These are phyloP conservation scores for Parietaria judaica DNA, from an alignment of 306 rosid genomes.

Conservation along the genomic window DNA sequence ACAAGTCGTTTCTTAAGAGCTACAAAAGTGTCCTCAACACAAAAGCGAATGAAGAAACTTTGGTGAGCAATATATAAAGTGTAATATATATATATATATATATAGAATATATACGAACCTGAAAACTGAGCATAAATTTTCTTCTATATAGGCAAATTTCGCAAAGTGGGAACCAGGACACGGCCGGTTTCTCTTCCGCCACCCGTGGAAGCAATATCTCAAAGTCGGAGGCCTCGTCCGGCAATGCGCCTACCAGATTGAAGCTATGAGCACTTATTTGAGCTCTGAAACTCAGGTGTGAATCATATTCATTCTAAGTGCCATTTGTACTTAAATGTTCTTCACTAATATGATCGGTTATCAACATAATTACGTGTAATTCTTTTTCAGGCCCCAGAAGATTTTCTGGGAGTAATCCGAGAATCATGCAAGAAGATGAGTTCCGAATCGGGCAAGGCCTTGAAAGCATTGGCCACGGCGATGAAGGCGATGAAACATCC, in stretches of 20 bases:
- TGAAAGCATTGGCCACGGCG: slow-evolving; percentile 45
- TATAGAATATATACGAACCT: not conserved
- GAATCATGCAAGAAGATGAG: slow-evolving; percentile 53
- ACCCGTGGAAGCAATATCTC: slow-evolving; percentile 87
- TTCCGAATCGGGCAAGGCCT: slow-evolving; percentile 52
- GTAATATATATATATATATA: not conserved
- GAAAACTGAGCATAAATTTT: slow-evolving; percentile 7
- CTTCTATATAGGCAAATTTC: slow-evolving; percentile 53
- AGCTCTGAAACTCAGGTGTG: slow-evolving; percentile 44
- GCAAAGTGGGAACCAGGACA: slow-evolving; percentile 97
- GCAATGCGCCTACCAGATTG: slow-evolving; percentile 70
- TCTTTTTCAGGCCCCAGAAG: slow-evolving; percentile 31
- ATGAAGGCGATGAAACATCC: slow-evolving; percentile 56
- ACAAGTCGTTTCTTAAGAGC: slow-evolving; percentile 43
- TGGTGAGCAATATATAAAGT: slow-evolving; percentile 27
- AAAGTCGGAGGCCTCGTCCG: slow-evolving; percentile 62
- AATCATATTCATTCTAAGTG: slow-evolving; percentile 3
- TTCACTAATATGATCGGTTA: no score
- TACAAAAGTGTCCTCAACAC: slow-evolving; percentile 65
- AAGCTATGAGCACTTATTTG: slow-evolving; percentile 49
- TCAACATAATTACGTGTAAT: not conserved
- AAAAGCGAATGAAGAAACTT: slow-evolving; percentile 56
- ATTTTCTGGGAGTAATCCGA: slow-evolving; percentile 38
- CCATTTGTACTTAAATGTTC: no score
- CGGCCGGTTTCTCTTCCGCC: slow-evolving; percentile 59